Base-by-base conservation (phyloP, 192 early-diverging fungal genomes). In the Coemansia aciculifera region DNA sequence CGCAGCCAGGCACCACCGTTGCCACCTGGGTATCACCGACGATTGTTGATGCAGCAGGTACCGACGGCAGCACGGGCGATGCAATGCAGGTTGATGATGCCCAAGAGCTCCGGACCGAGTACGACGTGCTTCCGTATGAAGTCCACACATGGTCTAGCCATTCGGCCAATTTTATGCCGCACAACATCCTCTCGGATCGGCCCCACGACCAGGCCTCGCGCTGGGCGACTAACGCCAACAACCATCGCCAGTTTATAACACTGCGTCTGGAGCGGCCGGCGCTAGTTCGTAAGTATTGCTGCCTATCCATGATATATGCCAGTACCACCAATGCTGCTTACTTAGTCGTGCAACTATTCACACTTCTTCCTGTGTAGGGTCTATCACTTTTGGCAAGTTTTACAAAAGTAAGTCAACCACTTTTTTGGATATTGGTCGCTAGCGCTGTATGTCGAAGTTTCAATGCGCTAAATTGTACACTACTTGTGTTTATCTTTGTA, bases 311-410 rank as follows among this genome's bases (percentile, higher is more conserved):
- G 31, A 21, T 32, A 32, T 5, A 36, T 77, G 85, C 86, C 36
- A 84, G 84, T 1, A 84, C 85, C 44, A 86, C 84, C 4, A 86
- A 85, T 78, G 12, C 51, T 31, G 6, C 24, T 29, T 11, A 17
- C 17, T 13, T 43, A 43, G 15, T 17, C 13, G 42, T 49, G 29
- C n/a, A 48, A 15, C 63, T 67, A 57, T 71, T 66, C 60, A 42
- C 60, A 39, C 19, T n/a, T 63, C 19, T 29, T 24, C 12, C 5
- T 21, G 61, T 68, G 27, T 81, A 81, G 78, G 78, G 29, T 75
- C 68, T 5, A 94, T 98, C 66, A 92, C 90, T 3, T 98, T 99
- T 89, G 97, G 97, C 65, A 99, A 99, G 77, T 98, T 90, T 72
- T 90, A 82, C 72, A 82, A 82, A 65, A 81, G 78, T 81, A 81